phyloP scores from a whole-genome alignment of 176 grass and related monocot genomes.

The Carex myosuroides region DNA sequence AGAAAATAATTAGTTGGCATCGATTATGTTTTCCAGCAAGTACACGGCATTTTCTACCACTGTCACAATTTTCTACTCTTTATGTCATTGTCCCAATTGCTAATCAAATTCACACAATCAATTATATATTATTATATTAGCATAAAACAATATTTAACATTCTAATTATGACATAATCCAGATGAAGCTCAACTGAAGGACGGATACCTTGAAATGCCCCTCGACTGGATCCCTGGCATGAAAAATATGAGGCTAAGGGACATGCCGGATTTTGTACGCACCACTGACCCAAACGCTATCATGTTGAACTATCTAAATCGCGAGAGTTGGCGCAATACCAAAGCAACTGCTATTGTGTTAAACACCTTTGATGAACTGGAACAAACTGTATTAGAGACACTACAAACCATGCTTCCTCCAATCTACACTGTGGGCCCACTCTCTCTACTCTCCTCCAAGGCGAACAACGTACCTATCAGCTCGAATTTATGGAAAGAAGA shows the following conservation, averaged over 20 bases:
- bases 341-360: slow-evolving; percentile 42
- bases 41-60: too few species aligned
- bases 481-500: slow-evolving; percentile 58
- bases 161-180: not conserved
- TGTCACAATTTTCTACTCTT: not conserved
- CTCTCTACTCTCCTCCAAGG: slow-evolving; percentile 4
- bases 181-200: slow-evolving; percentile 37
- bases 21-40: not conserved
- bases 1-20: not conserved
- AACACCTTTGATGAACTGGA: slow-evolving; percentile 62
- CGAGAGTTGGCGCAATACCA: not conserved
- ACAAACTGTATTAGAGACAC: slow-evolving; percentile 26
- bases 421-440: slow-evolving; percentile 49
- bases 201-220: slow-evolving; percentile 56
- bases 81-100: not conserved
- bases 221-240: slow-evolving; percentile 52
- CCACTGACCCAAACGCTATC: slow-evolving; percentile 39
- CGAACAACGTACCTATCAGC: not conserved
- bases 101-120: not conserved
- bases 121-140: not conserved
- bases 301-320: slow-evolving; percentile 24
- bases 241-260: slow-evolving; percentile 42
- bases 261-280: slow-evolving; percentile 64
- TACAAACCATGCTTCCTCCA: slow-evolving; percentile 32
- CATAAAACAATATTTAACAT: not conserved